Conservation (phyloP, 2,329 filamentous ascomycete species). For the Pseudopithomyces maydicus region DNA sequence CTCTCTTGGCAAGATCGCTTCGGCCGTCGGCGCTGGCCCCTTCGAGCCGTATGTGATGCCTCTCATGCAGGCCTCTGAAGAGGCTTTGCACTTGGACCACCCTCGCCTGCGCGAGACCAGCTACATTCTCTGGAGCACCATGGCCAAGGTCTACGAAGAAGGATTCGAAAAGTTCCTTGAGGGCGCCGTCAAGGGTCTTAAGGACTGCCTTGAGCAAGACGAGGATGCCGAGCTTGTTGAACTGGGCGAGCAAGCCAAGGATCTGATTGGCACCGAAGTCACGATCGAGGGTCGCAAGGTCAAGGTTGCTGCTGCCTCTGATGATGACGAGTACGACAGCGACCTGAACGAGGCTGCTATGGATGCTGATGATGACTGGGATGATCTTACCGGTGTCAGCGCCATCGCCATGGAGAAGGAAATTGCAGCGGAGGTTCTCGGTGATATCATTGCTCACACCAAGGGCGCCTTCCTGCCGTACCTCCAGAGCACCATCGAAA, state of each 20-base stretch:
- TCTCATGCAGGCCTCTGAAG: conserved; percentile 90
- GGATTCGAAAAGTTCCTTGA: conserved; percentile 79
- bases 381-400: conserved; percentile 81
- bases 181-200: conserved; percentile 78
- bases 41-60: conserved; percentile 92
- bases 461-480: conserved; percentile 81
- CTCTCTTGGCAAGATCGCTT: conserved; percentile 89
- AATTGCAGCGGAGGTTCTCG: conserved; percentile 92
- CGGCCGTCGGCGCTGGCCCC: conserved; percentile 80
- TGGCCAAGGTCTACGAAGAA: conserved; percentile 91
- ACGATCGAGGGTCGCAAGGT: conserved; percentile 82
- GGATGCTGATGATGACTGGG: conserved; percentile 76
- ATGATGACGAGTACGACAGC: conserved; percentile 65
- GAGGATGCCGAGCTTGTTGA: conserved; percentile 80
- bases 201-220: conserved; percentile 86
- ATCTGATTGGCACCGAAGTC: conserved; percentile 76
- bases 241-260: conserved; percentile 74
- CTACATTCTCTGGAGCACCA: conserved; percentile 94
- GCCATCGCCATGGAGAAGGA: conserved; percentile 95
- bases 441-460: conserved; percentile 87
- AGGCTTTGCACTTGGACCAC: conserved; percentile 86
- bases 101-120: conserved; percentile 92
- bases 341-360: conserved; percentile 60
- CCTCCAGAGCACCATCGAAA: conserved; percentile 85
- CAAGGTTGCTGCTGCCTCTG: conserved; percentile 71